Percentiles rank a stretch among this genome's conserved stretches.
These are phyloP conservation scores for Fusarium sp. DNA, from an alignment of 2,329 filamentous ascomycete species.

Conservation along the genomic window DNA sequence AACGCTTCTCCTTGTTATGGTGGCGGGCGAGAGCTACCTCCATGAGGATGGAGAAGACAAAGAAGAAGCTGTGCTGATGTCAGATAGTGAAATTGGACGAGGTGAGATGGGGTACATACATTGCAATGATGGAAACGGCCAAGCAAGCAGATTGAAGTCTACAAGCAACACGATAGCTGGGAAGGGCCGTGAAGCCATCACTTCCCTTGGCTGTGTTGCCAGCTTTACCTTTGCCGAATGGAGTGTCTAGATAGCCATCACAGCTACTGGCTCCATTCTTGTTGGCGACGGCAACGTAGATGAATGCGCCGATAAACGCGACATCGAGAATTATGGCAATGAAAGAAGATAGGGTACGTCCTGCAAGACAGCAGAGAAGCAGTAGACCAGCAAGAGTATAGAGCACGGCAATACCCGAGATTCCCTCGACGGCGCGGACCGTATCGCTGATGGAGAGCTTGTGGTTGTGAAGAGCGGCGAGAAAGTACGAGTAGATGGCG, in stretches of 20 bases:
- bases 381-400: conserved; percentile 81
- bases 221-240: conserved; percentile 74
- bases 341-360: conserved; percentile 77
- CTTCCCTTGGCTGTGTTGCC: conserved; percentile 60
- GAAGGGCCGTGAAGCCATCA: conserved; percentile 61
- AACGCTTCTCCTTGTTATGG: conserved; percentile 80
- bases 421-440: conserved; percentile 80
- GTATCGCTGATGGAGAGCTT: conserved; percentile 71
- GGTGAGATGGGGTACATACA: conserved; percentile 61
- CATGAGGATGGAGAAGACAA: conserved; percentile 76
- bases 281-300: conserved; percentile 84
- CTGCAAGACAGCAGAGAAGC: conserved; percentile 83
- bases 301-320: conserved; percentile 79
- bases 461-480: conserved; percentile 77
- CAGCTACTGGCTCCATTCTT: conserved; percentile 76
- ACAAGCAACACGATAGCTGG: conserved; percentile 69
- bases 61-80: conserved; percentile 70
- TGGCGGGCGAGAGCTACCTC: conserved; percentile 76
- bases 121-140: conserved; percentile 80
- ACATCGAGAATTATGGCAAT: conserved; percentile 82
- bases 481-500: conserved; percentile 86
- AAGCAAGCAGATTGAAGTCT: conserved; percentile 81
- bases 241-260: conserved; percentile 68
- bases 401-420: conserved; percentile 78
- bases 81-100: neutral